Base-by-base conservation (phyloP, 768 basidiomycete genomes). In the Tylopilus sp. region DNA sequence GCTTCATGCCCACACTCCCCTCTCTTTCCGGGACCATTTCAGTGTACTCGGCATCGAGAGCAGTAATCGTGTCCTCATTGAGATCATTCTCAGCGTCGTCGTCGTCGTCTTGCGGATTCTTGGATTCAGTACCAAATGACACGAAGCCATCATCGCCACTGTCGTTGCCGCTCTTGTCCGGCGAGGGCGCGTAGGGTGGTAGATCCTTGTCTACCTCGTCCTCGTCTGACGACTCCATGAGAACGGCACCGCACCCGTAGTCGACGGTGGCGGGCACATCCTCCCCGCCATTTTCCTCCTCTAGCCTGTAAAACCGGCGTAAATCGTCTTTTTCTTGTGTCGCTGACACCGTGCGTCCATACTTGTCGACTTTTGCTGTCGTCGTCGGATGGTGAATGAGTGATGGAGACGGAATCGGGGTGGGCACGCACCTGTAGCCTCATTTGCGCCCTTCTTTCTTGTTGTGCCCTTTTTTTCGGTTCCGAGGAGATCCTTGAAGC, bases 151-250 rank as follows among this genome's bases (percentile, higher is more conserved):
- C 76, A 9, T 61, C 69, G 43, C 83, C 82, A 30, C 72, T 73
- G 10, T 79, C 79, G 21, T 72, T 74, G 5, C 76, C 78, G 22
- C 71, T 73, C 10, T 75, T 78, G 12, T 71, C 68, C 20, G 65
- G 68, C 4, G 59, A 61, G 1, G 52, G 26, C 18, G 17, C 25
- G 23, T 6, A 18, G 55, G 1, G 21, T 35, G 17, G 47, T 20
- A 15, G 7, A 17, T 42, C 57, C 2, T 6, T 8, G 2, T 71
- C 70, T 11, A 65, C 68, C 6, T 82, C 82, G 40, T 83, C 86
- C 50, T 91, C 90, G 57, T 84, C 84, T 0, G 94, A 98, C 10
- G 93, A 95, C 63, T 93, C 86, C 58, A 98, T 78, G 11, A 92
- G 73, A 2, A 85, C 85, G 61, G 85, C 87, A 49, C 97, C 97